Conservation (phyloP, 345 rosid species). For the Carallia brachiata region DNA sequence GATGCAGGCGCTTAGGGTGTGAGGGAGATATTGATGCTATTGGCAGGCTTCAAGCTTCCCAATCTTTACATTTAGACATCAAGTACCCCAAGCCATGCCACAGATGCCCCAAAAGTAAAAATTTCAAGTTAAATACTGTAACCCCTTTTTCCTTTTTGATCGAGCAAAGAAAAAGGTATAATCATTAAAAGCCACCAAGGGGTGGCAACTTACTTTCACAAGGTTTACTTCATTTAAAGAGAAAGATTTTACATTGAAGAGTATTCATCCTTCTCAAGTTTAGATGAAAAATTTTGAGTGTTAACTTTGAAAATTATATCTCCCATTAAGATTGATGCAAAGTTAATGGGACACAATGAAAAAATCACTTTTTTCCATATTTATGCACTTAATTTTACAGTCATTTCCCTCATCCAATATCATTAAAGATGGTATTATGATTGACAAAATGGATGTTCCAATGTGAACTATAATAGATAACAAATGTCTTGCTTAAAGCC, state of each 20-base stretch:
- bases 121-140: not conserved
- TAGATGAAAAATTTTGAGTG: too few species aligned
- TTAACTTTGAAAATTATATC: too few species aligned
- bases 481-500: not conserved
- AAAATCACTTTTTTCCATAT: too few species aligned
- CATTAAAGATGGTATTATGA: not conserved
- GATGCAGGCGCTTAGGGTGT: not conserved
- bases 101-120: not conserved
- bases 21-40: not conserved
- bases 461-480: not conserved
- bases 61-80: not conserved
- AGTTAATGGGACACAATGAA: too few species aligned
- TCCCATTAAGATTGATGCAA: too few species aligned
- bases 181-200: not conserved
- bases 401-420: too few species aligned
- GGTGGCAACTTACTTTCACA: not conserved
- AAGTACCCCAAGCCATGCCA: not conserved
- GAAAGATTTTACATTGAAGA: not conserved
- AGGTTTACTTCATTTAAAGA: not conserved
- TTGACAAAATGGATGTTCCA: not conserved
- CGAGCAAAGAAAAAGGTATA: too few species aligned
- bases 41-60: not conserved
- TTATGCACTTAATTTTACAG: too few species aligned
- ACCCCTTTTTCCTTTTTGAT: too few species aligned
- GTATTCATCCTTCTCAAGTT: not conserved